A percentile compares a stretch with the other conserved stretches of the same genome.
Evolutionary conservation across 2,329 filamentous ascomycete species (phyloP).

Genomic region (Xylaria arbuscula): DNA sequence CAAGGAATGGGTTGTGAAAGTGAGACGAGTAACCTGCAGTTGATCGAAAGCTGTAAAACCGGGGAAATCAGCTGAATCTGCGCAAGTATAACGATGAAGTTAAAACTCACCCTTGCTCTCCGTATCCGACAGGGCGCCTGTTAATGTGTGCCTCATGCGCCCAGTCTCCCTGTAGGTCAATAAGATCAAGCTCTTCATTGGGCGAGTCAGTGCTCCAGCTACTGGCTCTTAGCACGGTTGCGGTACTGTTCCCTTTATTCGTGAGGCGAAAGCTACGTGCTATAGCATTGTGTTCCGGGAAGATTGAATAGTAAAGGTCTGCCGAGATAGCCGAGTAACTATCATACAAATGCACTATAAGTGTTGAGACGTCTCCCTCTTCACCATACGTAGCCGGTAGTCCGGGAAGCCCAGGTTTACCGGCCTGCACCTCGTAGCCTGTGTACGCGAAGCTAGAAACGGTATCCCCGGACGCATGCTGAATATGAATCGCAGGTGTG

Average conservation of each 20-base stretch:
- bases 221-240: constrained; percentile 66
- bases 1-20: constrained; percentile 72
- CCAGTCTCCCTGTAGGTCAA: constrained; percentile 73
- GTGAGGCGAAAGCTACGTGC: constrained; percentile 70
- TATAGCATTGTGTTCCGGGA: constrained; percentile 70
- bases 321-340: constrained; percentile 67
- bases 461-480: constrained; percentile 67
- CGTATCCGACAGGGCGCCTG: constrained; percentile 66
- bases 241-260: constrained; percentile 65
- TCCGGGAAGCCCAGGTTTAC: constrained; percentile 67
- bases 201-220: constrained; percentile 72
- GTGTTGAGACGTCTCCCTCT: constrained; percentile 66
- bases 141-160: constrained; percentile 66
- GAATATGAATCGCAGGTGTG: constrained; percentile 69
- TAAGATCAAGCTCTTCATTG: constrained; percentile 69
- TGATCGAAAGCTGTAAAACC: constrained; percentile 65
- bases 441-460: constrained; percentile 69
- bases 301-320: constrained; percentile 71
- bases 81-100: no score
- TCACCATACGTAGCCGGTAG: constrained; percentile 70
- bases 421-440: constrained; percentile 64
- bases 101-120: constrained; percentile 61
- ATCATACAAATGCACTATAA: constrained; percentile 69
- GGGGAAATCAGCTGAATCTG: constrained; percentile 21
- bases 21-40: constrained; percentile 71